These are phyloP conservation scores for Colletotrichum sp. DNA, from an alignment of 2,329 filamentous ascomycete genomes.

Conservation along the genomic window DNA sequence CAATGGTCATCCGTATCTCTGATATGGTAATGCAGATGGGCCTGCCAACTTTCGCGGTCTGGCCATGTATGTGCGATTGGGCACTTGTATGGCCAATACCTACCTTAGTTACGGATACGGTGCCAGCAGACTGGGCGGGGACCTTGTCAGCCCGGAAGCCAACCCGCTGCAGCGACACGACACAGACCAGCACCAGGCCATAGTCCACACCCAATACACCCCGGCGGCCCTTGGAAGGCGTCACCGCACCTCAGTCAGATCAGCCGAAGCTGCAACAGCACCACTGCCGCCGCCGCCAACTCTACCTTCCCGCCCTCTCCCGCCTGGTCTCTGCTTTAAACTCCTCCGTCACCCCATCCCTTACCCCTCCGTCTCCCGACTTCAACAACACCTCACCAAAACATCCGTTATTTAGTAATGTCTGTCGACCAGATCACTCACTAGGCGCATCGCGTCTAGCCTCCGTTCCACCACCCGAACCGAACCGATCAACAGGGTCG, in stretches of 20 bases:
- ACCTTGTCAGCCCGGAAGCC: background rate
- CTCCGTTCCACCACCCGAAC: constrained; percentile 13
- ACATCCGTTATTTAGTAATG: constrained; percentile 15
- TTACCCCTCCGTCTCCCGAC: background rate
- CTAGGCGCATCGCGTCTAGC: constrained; percentile 25
- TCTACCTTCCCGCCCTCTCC: constrained; percentile 1
- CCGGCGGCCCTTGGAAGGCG: constrained; percentile 3
- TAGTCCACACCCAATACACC: background rate
- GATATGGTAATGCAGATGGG: background rate
- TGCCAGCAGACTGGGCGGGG: background rate
- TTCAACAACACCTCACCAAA: background rate
- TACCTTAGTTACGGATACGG: background rate
- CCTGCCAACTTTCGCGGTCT: background rate
- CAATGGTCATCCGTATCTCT: background rate
- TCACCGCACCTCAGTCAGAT: constrained; percentile 13
- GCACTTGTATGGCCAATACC: background rate
- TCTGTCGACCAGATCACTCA: constrained; percentile 19
- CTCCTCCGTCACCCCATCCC: constrained; percentile 14
- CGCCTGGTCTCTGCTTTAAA: constrained; percentile 8
- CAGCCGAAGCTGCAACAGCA: constrained; percentile 18
- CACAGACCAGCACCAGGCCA: background rate
- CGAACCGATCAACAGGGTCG: constrained; percentile 20
- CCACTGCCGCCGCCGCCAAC: background rate
- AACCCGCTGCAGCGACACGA: background rate
- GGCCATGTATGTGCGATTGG: background rate